phyloP scores from a whole-genome alignment of 305 asterid genomes.

The Solanum aculeatissimum region DNA sequence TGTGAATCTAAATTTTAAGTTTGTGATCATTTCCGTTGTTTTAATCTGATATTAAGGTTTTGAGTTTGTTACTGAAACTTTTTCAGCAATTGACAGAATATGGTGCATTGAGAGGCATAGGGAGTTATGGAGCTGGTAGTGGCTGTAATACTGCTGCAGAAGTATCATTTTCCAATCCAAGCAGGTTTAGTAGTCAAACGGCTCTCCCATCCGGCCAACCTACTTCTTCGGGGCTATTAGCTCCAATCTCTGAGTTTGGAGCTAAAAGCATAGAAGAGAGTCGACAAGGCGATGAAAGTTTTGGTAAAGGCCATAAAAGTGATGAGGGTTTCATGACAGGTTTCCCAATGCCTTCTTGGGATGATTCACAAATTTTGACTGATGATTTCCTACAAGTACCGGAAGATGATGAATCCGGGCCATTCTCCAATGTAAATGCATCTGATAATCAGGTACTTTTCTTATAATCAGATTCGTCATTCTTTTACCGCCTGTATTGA shows the following conservation, averaged over 20 bases:
- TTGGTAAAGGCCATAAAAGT: conserved; percentile 5
- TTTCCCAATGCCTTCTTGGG: conserved; percentile 42
- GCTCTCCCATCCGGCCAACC: conserved; percentile 19
- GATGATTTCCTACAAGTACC: conserved; percentile 38
- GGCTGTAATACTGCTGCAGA: conserved; percentile 6
- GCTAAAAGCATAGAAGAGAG: conserved; percentile 15
- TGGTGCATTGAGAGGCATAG: conserved; percentile 44
- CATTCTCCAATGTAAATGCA: conserved; percentile 15
- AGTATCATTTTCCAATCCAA: conserved; percentile 32
- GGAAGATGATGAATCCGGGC: conserved; percentile 12
- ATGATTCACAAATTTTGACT: conserved; percentile 40
- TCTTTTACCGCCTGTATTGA: neutral
- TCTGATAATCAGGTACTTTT: conserved; percentile 28
- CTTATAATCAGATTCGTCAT: neutral
- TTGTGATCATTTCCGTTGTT: neutral
- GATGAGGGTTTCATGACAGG: conserved; percentile 17
- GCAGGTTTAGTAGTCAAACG: conserved; percentile 22
- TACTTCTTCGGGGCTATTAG: conserved; percentile 25
- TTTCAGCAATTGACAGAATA: conserved; percentile 39
- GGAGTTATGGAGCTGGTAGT: conserved; percentile 20
- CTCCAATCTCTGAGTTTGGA: conserved; percentile 35
- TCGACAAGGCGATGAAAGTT: neutral
- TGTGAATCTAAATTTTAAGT: neutral
- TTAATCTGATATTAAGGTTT: neutral
- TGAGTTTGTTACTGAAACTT: conserved; percentile 7